Evolutionary conservation across 2,329 filamentous ascomycete genomes (phyloP).

Genomic region (Periconia sp.): DNA sequence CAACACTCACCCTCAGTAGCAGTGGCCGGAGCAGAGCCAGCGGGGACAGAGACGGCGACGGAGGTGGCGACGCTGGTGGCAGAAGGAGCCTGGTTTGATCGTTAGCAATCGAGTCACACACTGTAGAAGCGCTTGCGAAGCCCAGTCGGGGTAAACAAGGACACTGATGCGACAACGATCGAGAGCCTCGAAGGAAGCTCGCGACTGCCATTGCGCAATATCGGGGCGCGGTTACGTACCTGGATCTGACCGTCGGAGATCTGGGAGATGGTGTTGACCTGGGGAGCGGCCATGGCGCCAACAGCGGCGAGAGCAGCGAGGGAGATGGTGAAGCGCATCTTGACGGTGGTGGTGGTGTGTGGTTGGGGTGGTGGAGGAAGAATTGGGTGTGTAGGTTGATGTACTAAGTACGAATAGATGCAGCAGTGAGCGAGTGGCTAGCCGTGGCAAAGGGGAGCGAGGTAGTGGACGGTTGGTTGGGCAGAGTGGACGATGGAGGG

Average conservation of each 20-base stretch:
- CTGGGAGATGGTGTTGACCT: slow-evolving; percentile 43
- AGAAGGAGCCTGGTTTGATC: slow-evolving; percentile 17
- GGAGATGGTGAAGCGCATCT: slow-evolving; percentile 39
- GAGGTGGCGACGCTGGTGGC: slow-evolving; percentile 18
- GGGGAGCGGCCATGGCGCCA: slow-evolving; percentile 33
- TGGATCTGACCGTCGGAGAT: slow-evolving; percentile 48
- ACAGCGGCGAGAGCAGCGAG: slow-evolving; percentile 35
- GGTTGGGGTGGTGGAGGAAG: slow-evolving; percentile 8
- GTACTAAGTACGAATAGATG: neutral
- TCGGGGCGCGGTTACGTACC: slow-evolving; percentile 12
- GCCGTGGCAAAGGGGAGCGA: neutral
- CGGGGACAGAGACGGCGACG: slow-evolving; percentile 10
- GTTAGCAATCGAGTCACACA: slow-evolving; percentile 3
- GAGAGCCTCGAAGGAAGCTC: neutral
- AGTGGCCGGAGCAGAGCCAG: neutral
- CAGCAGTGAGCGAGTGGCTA: neutral
- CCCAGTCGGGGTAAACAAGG: too few relatives aligned
- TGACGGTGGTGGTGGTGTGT: slow-evolving; percentile 19
- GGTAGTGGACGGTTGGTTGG: slow-evolving; percentile 2
- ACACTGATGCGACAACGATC: too few relatives aligned
- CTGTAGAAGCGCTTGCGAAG: too few relatives aligned
- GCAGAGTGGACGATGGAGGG: neutral
- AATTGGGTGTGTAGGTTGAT: neutral
- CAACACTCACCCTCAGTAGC: slow-evolving; percentile 2
- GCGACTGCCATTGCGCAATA: neutral